Evolutionary conservation across 2,329 filamentous ascomycete genomes (phyloP).

Genomic region (Pseudogymnoascus sp.): DNA sequence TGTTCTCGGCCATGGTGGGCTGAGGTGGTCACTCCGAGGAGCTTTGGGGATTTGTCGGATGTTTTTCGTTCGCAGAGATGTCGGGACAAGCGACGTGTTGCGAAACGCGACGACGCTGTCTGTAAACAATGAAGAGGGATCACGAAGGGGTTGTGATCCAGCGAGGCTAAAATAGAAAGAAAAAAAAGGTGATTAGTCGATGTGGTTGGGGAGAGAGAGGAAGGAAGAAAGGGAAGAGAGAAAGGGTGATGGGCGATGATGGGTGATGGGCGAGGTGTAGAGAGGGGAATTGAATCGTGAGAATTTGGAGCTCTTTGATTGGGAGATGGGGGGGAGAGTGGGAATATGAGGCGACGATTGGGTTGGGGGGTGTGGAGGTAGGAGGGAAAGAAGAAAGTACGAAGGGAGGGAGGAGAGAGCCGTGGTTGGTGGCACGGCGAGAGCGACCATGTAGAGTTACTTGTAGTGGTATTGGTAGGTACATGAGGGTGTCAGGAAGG

Average conservation of each 20-base stretch:
- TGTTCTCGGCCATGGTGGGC: slow-evolving; percentile 5
- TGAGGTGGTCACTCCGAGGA: not conserved
- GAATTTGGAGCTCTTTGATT: not conserved
- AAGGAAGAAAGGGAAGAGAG: not conserved
- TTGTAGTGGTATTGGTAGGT: not conserved
- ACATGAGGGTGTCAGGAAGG: not conserved
- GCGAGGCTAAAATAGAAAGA: not conserved
- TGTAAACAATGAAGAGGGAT: not conserved
- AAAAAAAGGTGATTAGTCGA: not conserved
- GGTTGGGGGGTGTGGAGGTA: not conserved
- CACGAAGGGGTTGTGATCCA: not conserved
- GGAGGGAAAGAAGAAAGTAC: not conserved
- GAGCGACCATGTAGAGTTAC: not conserved
- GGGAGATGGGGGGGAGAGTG: not conserved
- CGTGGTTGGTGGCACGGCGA: not conserved
- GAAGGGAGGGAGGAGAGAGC: not conserved
- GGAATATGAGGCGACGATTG: not conserved
- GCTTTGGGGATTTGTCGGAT: not conserved
- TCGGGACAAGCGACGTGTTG: not conserved
- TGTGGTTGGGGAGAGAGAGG: not conserved
- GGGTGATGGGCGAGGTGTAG: not conserved
- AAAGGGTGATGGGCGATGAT: not conserved
- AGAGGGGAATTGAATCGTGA: not conserved
- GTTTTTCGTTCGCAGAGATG: not conserved
- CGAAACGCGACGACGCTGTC: not conserved